These are phyloP conservation scores for Citrus trifoliata DNA, from an alignment of 345 rosid species.

Conservation along the genomic window DNA sequence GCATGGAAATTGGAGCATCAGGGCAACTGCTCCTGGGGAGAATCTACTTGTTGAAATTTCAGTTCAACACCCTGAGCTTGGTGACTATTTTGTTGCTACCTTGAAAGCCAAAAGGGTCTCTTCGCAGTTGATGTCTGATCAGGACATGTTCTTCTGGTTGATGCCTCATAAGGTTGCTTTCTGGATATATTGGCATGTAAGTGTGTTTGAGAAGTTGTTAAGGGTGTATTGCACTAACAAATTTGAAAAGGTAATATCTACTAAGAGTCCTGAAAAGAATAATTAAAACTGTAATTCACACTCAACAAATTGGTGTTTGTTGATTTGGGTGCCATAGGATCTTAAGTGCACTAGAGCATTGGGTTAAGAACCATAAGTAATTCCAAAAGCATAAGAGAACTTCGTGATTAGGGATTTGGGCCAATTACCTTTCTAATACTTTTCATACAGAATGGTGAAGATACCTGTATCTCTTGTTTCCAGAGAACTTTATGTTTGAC, in stretches of 20 bases:
- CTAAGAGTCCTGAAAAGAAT: not conserved
- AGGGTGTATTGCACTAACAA: not conserved
- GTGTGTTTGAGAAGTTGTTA: slow-evolving; percentile 23
- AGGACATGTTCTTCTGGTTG: slow-evolving; percentile 81
- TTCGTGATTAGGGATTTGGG: no score
- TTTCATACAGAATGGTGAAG: not conserved
- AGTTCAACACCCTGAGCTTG: slow-evolving; percentile 75
- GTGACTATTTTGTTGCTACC: slow-evolving; percentile 74
- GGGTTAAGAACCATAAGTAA: not conserved
- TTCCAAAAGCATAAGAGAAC: not conserved
- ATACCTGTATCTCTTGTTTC: not conserved
- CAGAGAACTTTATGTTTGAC: not conserved
- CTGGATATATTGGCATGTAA: slow-evolving; percentile 98
- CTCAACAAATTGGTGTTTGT: not conserved
- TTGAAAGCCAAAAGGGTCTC: slow-evolving; percentile 55
- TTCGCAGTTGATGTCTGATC: slow-evolving; percentile 28
- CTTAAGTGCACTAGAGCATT: not conserved
- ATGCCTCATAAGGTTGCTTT: slow-evolving; percentile 95
- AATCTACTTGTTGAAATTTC: slow-evolving; percentile 57
- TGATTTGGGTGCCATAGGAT: not conserved
- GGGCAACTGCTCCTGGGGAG: slow-evolving; percentile 67
- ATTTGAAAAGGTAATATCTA: not conserved
- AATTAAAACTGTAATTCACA: not conserved
- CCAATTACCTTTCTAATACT: not conserved
- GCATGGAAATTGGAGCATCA: slow-evolving; percentile 78